Base-by-base conservation (phyloP, 1,139 yeast genomes). In the Hansenula anomala region DNA sequence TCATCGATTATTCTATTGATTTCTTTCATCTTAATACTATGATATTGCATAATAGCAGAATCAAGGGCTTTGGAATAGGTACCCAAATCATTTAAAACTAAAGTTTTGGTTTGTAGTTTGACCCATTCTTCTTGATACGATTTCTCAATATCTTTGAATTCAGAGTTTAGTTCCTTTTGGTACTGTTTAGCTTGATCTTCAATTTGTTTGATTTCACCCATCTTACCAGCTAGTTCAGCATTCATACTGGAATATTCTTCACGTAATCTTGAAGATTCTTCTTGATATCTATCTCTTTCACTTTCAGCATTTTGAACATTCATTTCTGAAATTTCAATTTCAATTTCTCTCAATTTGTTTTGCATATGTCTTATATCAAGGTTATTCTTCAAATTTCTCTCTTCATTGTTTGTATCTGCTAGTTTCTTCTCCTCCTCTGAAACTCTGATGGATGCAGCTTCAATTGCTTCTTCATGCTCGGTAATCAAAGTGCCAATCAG, bases 41-140 rank as follows among this genome's bases (percentile, higher is more conserved):
- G 99, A 56, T 80, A 92, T 53, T 82, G 81, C 96, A 94, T 90
- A 37, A 94, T 90, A 0, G 97, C 96, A 49, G 78, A 78, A 54
- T 94, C 98, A 36, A 94, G 69, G 0, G 96, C 96, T 51, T 80
- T 86, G 12, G 89, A 76, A 55, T 89, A 89, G 1, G 85, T 83
- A 17, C 73, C 82, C 36, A 94, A 67, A 62, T 94, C 99, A 42
- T 85, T 88, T 9, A 87, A 81, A n/a, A 88, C 85, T 36, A 87
- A 73, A 27, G 80, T 60, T 43, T 83, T 83, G 0, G 96, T 83
- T 51, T 87, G 92, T 29, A 89, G 66, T 51, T 78, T 78, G 22
- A 89, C 77, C 74, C 88, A 79, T 47, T 87, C 94, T 42, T 73
- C 70, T 36, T 79, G 80, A 55, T 83, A 88, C 19, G 66, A 66